phyloP scores from a whole-genome alignment of 2,329 filamentous ascomycete species.

The Colletotrichum viniferum region DNA sequence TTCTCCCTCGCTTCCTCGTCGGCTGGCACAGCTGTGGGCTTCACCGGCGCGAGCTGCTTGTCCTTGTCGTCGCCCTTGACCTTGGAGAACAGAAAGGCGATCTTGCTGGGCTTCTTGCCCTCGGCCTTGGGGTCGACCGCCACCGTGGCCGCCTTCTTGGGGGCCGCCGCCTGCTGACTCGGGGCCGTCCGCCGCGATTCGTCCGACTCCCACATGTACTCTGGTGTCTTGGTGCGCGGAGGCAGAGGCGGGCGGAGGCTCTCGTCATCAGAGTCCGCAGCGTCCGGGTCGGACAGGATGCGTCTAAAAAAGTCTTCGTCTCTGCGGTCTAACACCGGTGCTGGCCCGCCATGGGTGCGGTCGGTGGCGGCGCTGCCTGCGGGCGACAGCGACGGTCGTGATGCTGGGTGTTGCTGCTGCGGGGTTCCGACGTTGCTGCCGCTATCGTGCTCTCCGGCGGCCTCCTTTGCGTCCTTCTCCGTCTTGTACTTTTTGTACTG shows the following conservation, averaged over 20 bases:
- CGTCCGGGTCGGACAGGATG: conserved; percentile 47
- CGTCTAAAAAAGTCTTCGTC: conserved; percentile 64
- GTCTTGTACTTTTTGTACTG: conserved; percentile 65
- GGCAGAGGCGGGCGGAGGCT: conserved; percentile 59
- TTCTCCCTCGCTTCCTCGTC: conserved; percentile 53
- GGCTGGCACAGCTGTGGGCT: conserved; percentile 40
- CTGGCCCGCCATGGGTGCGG: conserved; percentile 22
- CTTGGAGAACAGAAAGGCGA: conserved; percentile 38
- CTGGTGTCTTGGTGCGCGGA: conserved; percentile 54
- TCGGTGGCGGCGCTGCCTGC: conserved; percentile 31
- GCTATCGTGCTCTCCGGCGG: conserved; percentile 21
- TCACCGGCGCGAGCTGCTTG: conserved; percentile 32
- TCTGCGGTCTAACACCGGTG: conserved; percentile 57
- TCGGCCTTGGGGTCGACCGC: conserved; percentile 32
- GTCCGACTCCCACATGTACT: conserved; percentile 50
- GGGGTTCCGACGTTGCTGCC: background rate
- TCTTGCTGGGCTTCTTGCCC: conserved; percentile 34
- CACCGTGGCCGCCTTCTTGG: conserved; percentile 27
- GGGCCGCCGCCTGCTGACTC: conserved; percentile 20
- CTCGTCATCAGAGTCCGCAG: conserved; percentile 29
- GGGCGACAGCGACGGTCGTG: conserved; percentile 7
- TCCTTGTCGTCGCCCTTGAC: conserved; percentile 41
- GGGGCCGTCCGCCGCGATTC: conserved; percentile 5
- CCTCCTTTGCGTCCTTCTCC: conserved; percentile 46
- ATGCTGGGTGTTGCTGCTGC: background rate